Base-by-base conservation (phyloP, 345 rosid genomes). In the Trapa bicornis region DNA sequence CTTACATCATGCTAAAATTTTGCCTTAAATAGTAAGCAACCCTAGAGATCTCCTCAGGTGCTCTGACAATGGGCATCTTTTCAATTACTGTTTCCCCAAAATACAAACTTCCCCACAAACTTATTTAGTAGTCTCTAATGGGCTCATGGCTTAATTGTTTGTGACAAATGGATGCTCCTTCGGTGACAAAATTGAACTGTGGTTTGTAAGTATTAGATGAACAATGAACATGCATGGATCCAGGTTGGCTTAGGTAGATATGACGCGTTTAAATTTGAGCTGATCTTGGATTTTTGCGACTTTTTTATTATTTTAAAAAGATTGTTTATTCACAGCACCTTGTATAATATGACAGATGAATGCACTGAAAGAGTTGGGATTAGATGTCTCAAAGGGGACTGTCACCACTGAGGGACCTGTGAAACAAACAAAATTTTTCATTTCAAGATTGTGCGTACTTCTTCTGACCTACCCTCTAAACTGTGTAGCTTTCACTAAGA, bases 361-460 rank as follows among this genome's bases (percentile, higher is more conserved):
- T 52, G 84, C 97, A 63, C 76, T 94, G 83, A 94, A 87, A 80
- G 85, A 80, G 69, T 79, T 91, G 82, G 97, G 97, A 54, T 80
- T 94, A 83, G 92, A 79, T 85, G 99, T 94, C 3, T 68, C 81
- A 5, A 91, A 91, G 78, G 99, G 96, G 76, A 88, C 84, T 52
- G 96, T 94, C 70, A 42, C 74, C 67, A 88, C 97, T 32, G 83
- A 86, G 75, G 97, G 96, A 77, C 48, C 87, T 1, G 84, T 84
- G 72, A 94, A 87, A 73, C 89, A 87, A 75, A 90, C 92, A 33
- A 90, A 74, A 78, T 78, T 90, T 70, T 83, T 83, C 77, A 86
- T 94, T 64, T 88, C 85, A 13, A 80, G 83, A 73, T 76, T 67
- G 99, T 91, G 79, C 86, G 98, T 80, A 54, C 42, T 47, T 37